A percentile compares a stretch with the other conserved stretches of the same genome.
Evolutionary conservation across 768 basidiomycete species (phyloP).

Genomic region (Boletus bicolor): DNA sequence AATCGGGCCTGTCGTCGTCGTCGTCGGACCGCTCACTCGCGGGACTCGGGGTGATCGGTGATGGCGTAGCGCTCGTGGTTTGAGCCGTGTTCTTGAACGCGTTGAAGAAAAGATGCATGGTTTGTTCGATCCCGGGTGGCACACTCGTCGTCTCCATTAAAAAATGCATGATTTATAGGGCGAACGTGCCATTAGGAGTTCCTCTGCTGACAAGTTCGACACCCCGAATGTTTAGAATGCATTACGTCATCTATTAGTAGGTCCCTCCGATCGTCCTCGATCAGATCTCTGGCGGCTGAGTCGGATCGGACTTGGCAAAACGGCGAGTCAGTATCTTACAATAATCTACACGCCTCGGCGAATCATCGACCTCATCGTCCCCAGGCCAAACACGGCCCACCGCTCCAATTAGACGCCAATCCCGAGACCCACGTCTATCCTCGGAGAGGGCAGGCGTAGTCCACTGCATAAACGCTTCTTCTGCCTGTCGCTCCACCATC

Average conservation of each 20-base stretch:
- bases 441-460: neutral
- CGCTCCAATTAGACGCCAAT: neutral
- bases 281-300: neutral
- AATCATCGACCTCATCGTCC: neutral
- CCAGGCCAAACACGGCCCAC: slow-evolving; percentile 1
- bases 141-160: too few species aligned
- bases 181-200: too few species aligned
- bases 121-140: too few species aligned
- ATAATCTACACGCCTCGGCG: neutral
- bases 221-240: neutral
- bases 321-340: neutral
- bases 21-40: slow-evolving; percentile 4
- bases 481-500: slow-evolving; percentile 8
- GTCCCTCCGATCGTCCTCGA: neutral
- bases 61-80: neutral
- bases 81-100: neutral
- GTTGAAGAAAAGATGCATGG: slow-evolving; percentile 3
- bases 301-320: neutral
- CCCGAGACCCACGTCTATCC: neutral
- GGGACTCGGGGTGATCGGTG: neutral
- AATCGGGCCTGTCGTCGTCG: neutral
- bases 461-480: neutral
- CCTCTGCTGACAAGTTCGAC: neutral
- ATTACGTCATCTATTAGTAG: neutral
- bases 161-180: neutral